Evolutionary conservation across 2,329 filamentous ascomycete species (phyloP), one percentile per base, ranked within the genome.

Genomic region (Mycogone perniciosa): DNA sequence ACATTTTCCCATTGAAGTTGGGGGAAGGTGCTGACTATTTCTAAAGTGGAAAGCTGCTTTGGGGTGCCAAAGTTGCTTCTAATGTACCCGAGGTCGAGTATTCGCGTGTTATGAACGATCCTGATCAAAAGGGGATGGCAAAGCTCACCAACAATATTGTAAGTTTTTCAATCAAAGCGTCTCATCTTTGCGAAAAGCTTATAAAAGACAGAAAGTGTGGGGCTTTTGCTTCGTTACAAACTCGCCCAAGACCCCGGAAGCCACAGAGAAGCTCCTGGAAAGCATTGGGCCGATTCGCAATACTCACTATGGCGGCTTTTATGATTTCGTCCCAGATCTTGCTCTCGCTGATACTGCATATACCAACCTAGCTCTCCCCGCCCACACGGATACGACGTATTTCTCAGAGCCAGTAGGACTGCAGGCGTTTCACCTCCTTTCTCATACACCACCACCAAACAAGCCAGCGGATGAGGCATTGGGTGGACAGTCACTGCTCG

Each of bases 311-410:
- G 92, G 89, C 72, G 81, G 71, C 53, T 78, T 79, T 63, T 81
- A 80, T 61, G 92, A 96, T 68, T 97, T 97, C 67, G 88, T 88
- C 1, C 86, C 91, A 5, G 88, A 96, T 67, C 79, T 96, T 27
- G 85, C 89, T 30, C 86, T 86, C 63, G 91, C 91, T 57, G 90
- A 96, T 62, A 95, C 88, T 2, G 90, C 90, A 4, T 99, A 97
- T 71, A 96, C 92, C 2, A 89, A 86, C 60, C 76, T 93, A 46
- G 84, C 84, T 1, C 79, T 99, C 3, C 81, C 83, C 20, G 85
- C 88, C 1, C 93, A 99, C 68, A 97, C 92, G 1, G 93, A 99
- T 70, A 97, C 82, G 6, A 96, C 92, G 1, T 97, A 99, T 69
- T 97, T 97, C 71, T 90, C 83, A 26, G 92, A 97, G 56, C 92